Base-by-base conservation (phyloP, 345 rosid genomes). In the Erucastrum elatum region DNA sequence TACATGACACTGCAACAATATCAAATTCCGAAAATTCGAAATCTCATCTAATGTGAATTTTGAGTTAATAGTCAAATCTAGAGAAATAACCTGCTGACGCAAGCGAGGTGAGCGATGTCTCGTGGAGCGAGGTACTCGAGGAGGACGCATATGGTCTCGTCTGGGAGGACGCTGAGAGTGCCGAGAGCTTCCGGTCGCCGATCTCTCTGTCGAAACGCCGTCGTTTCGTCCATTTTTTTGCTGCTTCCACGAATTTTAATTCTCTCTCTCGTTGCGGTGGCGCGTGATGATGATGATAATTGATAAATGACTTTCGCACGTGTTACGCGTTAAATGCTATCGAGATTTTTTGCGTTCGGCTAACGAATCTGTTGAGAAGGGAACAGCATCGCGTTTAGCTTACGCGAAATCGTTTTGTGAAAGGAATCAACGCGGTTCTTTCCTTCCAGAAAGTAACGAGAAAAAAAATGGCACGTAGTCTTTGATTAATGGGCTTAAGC, bases 141-240 rank as follows among this genome's bases (percentile, higher is more conserved):
- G 75, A 90, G 84, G 37, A 88, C 44, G 64, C 90, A 88, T 76
- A 90, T 72, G 7, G 92, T 72, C 58, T 94, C 97, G 58, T 94
- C 98, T 35, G 97, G 90, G 13, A 94, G 88, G 61, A 84, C 84
- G 29, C 69, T 75, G 67, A 94, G 88, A 66, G 74, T 70, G 41
- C 98, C 96, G 8, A 94, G 92, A 35, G 92, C 90, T 41, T 86
- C 92, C 2, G 86, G 75, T 68, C 96, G 79, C 44, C 96, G 92
- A 85, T 91, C 97, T 80, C 74, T 83, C 59, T 76, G 37, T 8
- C 39, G 81, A 39, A 61, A 75, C 39, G 78, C 13, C 70, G 75
- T 71, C 62, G 70, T 44, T 64, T 61, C 77, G 65, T 11, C 87
- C 90, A 16, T 53, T n/a, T 0, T 86, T 88, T 16, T 65, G 16